Evolutionary conservation across 2,329 filamentous ascomycete species (phyloP).

Genomic region (Neonectria faginata): DNA sequence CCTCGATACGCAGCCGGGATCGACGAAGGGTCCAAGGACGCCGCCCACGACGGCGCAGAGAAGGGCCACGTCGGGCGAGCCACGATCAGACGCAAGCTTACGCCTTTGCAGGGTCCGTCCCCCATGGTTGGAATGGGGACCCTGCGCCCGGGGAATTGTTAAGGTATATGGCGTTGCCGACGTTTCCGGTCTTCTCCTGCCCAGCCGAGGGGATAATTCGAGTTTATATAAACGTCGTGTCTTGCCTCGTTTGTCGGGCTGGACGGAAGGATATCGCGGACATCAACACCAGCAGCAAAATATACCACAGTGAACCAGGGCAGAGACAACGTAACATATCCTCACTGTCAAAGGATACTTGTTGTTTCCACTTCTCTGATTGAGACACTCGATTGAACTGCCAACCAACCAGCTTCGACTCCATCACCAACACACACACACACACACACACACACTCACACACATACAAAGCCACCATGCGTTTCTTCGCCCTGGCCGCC

Average conservation of each 20-base stretch:
- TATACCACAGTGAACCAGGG: neutral
- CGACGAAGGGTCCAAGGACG: neutral
- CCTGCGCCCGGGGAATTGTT: neutral
- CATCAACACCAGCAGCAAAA: neutral
- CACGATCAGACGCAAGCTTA: neutral
- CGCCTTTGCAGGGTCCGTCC: neutral
- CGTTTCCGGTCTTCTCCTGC: neutral
- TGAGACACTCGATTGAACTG: neutral
- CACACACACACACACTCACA: neutral
- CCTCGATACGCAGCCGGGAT: neutral
- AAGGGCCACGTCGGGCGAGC: neutral
- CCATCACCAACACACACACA: neutral
- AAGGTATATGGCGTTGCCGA: neutral
- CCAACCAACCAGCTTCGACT: neutral
- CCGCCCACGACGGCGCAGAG: neutral
- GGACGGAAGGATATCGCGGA: neutral
- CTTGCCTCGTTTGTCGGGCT: neutral
- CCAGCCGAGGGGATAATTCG: neutral
- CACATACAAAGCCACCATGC: conserved; percentile 36
- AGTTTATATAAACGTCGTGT: conserved; percentile 7
- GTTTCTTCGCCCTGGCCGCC: conserved; percentile 38
- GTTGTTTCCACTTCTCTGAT: neutral
- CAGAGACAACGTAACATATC: neutral
- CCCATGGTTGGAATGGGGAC: neutral
- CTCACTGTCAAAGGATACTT: neutral